These are phyloP conservation scores for Thraustochytrium sp. DNA, from an alignment of 352 stramenopile genomes.

Conservation along the genomic window DNA sequence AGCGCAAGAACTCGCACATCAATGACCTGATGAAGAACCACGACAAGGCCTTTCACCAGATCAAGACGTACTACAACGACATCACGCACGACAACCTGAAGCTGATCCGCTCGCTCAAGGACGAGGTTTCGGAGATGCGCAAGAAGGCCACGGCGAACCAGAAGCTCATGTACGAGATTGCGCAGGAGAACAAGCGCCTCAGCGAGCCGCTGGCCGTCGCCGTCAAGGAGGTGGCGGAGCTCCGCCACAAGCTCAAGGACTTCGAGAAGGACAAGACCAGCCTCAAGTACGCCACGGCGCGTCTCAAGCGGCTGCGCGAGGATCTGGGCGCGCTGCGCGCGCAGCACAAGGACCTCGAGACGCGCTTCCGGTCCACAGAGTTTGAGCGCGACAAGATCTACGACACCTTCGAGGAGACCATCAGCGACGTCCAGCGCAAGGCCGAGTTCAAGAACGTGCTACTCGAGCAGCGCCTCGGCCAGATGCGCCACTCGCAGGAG, in stretches of 20 bases:
- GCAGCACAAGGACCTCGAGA: slow-evolving; percentile 63
- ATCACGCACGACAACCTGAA: slow-evolving; percentile 87
- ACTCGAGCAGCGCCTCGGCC: slow-evolving; percentile 36
- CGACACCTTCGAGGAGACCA: slow-evolving; percentile 77
- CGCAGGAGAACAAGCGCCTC: slow-evolving; percentile 81
- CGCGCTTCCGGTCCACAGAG: slow-evolving; percentile 67
- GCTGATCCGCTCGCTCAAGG: slow-evolving; percentile 82
- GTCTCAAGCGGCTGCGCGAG: slow-evolving; percentile 67
- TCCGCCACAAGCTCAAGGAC: slow-evolving; percentile 78
- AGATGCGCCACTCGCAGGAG: slow-evolving; percentile 21
- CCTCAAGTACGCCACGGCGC: slow-evolving; percentile 74
- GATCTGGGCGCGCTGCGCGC: slow-evolving; percentile 63
- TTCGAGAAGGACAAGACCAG: slow-evolving; percentile 82
- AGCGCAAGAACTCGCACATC: slow-evolving; percentile 89
- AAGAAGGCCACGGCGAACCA: slow-evolving; percentile 79
- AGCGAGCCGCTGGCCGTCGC: slow-evolving; percentile 74
- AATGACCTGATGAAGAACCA: slow-evolving; percentile 90
- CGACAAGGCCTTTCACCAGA: slow-evolving; percentile 81
- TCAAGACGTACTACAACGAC: slow-evolving; percentile 93
- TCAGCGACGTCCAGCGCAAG: slow-evolving; percentile 78
- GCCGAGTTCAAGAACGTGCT: slow-evolving; percentile 81
- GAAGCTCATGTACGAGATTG: slow-evolving; percentile 84
- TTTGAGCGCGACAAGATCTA: slow-evolving; percentile 77
- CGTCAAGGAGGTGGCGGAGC: slow-evolving; percentile 75
- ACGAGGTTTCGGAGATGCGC: slow-evolving; percentile 84